Evolutionary conservation across 495 filamentous ascomycete species (phyloP).

Genomic region (Pseudomonodictys pantanalensis): DNA sequence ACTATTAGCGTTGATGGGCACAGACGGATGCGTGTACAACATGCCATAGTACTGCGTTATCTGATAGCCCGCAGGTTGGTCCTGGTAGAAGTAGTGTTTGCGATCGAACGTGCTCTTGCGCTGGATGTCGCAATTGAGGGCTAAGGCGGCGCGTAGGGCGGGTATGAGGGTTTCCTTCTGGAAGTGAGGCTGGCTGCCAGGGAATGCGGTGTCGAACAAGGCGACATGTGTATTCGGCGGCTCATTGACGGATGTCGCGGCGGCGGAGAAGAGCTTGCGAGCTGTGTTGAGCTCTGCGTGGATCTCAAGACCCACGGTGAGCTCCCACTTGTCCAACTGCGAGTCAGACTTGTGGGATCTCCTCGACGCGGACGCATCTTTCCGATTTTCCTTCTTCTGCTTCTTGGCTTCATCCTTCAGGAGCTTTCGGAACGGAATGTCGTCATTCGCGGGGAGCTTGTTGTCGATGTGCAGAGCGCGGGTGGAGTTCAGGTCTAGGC

Average conservation of each 20-base stretch:
- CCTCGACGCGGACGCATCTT: constrained; percentile 39
- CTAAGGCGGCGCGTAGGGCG: constrained; percentile 82
- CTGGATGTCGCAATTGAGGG: constrained; percentile 76
- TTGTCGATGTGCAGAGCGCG: constrained; percentile 19
- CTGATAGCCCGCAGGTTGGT: constrained; percentile 94
- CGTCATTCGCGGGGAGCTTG: constrained; percentile 10
- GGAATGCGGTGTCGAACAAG: constrained; percentile 83
- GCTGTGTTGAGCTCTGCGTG: constrained; percentile 92
- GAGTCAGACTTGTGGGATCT: constrained; percentile 39
- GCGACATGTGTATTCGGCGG: constrained; percentile 81
- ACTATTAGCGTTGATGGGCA: not conserved
- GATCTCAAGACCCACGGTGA: constrained; percentile 95
- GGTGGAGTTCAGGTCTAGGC: not conserved
- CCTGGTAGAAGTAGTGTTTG: constrained; percentile 99
- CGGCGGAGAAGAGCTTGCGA: constrained; percentile 79
- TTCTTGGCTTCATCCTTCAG: constrained; percentile 69
- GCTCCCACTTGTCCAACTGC: constrained; percentile 67
- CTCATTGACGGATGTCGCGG: constrained; percentile 65
- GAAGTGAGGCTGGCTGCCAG: constrained; percentile 82
- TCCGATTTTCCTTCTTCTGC: constrained; percentile 30
- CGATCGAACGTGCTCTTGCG: constrained; percentile 78
- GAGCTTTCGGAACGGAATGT: constrained; percentile 65
- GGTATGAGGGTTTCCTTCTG: constrained; percentile 82
- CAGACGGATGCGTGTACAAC: not conserved
- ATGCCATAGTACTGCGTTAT: constrained; percentile 91